Percentiles rank a stretch among this genome's conserved stretches.
phyloP scores from a whole-genome alignment of 495 filamentous ascomycete species.

The Talaromyces wortmannii region DNA sequence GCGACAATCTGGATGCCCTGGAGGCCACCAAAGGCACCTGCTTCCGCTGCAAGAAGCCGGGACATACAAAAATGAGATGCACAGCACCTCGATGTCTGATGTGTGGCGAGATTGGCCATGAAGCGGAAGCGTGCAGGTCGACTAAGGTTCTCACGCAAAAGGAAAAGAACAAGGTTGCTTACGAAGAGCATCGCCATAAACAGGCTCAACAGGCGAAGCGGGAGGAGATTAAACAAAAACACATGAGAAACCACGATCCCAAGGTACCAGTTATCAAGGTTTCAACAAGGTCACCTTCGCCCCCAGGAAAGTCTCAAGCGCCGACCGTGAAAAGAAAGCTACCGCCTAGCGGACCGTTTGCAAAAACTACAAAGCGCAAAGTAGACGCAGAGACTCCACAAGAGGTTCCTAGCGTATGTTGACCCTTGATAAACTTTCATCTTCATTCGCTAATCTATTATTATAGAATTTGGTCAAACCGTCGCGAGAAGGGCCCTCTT shows the following conservation, averaged over 20 bases:
- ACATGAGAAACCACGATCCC: slow-evolving; percentile 39
- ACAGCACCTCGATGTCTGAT: slow-evolving; percentile 33
- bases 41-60: slow-evolving; percentile 32
- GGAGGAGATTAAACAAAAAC: slow-evolving; percentile 32
- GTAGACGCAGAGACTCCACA: slow-evolving; percentile 19
- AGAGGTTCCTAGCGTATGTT: slow-evolving; percentile 21
- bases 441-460: not conserved
- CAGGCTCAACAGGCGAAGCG: slow-evolving; percentile 20
- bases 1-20: slow-evolving; percentile 38
- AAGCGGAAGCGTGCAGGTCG: slow-evolving; percentile 22
- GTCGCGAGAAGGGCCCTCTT: slow-evolving; percentile 29
- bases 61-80: slow-evolving; percentile 33
- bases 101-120: slow-evolving; percentile 43
- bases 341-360: slow-evolving; percentile 1
- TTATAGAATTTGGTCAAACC: slow-evolving; percentile 30
- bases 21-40: slow-evolving; percentile 30
- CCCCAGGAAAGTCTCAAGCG: slow-evolving; percentile 14
- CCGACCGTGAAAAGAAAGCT: slow-evolving; percentile 1
- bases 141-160: slow-evolving; percentile 24
- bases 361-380: slow-evolving; percentile 16
- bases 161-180: slow-evolving; percentile 21
- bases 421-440: not conserved
- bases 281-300: slow-evolving; percentile 19
- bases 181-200: slow-evolving; percentile 25
- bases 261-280: slow-evolving; percentile 37